Evolutionary conservation across 2,329 filamentous ascomycete species (phyloP), one percentile per base, ranked within the genome.

Genomic region (Colletotrichum agaves): DNA sequence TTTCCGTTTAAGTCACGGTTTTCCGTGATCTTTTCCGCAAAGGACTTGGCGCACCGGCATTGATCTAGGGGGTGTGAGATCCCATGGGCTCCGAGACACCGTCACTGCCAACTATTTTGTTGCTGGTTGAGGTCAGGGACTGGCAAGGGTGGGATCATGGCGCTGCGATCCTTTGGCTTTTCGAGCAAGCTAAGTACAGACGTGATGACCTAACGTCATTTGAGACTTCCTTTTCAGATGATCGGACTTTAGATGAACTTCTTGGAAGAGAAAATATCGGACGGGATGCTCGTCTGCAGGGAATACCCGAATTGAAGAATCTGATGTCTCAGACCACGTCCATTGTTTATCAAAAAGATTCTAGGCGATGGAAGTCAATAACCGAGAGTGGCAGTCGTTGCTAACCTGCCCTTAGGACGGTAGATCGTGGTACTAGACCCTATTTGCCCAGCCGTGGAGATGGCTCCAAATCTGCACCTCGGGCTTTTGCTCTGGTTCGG

Each of bases 11-110:
- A 43, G 15, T 12, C 1, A 27, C 11, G 33, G 41, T 66, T 66
- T 50, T 62, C 62, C 56, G 47, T 47, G 15, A 2, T 52, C 10
- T 62, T 66, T 66, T 66, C 63, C 63, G 63, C 37, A 35, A 35
- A 56, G 27, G 35, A 43, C 63, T 66, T 66, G 63, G 63, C 63
- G n/a, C 44, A 21, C 44, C 19, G 43, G 49, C 41, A 49, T 13
- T 23, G 17, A 11, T 23, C 57, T 49, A 49, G 49, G 31, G 47
- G 47, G 49, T 21, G 49, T 19, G 49, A 66, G 33, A 23, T 49
- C 49, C 27, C 50, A 66, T 23, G 46, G 11, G 58, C 27, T 41
- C 47, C 27, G 44, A 23, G 19, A 50, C 58, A 33, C 63, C 58
- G 39, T 62, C 41, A 27, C 31, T 17, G 63, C 63, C 63, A 62